Evolutionary conservation across 164 flowering plant species (phyloP), one percentile per base, ranked within the genome.

Genomic region (Vitis cinerea): DNA sequence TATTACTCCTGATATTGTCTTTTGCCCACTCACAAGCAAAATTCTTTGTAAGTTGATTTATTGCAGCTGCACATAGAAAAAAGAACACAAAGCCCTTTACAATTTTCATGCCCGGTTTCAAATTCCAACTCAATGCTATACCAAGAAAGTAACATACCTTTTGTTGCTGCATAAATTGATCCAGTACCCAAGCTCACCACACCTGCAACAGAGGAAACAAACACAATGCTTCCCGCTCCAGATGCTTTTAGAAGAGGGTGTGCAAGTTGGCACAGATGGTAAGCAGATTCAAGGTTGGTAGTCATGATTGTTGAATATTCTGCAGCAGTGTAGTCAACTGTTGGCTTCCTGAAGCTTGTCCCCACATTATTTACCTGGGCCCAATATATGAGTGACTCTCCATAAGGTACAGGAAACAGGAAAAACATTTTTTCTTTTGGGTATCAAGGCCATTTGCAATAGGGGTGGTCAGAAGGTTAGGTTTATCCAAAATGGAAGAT

Each of bases 1-100:
- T 61, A 63, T 90, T 93, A 59, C 71, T 71, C 74, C 94, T 76
- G 66, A 93, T 89, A 63, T 85, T 86, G 77, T 93, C 98, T 72
- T 83, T 86, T 29, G 94, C 96, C 94, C 96, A 90, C 74, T 90
- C 98, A 72, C 94, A 90, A 57, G 98, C 96, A 81, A 92, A 76
- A 61, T 79, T 82, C 75, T 71, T 88, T 1, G 96, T 83, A 11
- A 89, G 74, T 58, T 89, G 94, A 80, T 90, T 90, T 16, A 89
- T 81, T 37, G 94, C 94, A 51, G 79, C 98, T 92, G 78, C 14
- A 53, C 63, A 68, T 1, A 61, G 51, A 50, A 80, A 23, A 66
- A 23, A 9, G 27, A 50, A 61, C 49, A 29, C 0, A 58, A 65
- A 44, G 15, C 3, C 12, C 3, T 50, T 31, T 10, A 23, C 7